A percentile compares a stretch with the other conserved stretches of the same genome.
Evolutionary conservation across 257 asterid genomes (phyloP).

Genomic region (Ilex aquifolium): DNA sequence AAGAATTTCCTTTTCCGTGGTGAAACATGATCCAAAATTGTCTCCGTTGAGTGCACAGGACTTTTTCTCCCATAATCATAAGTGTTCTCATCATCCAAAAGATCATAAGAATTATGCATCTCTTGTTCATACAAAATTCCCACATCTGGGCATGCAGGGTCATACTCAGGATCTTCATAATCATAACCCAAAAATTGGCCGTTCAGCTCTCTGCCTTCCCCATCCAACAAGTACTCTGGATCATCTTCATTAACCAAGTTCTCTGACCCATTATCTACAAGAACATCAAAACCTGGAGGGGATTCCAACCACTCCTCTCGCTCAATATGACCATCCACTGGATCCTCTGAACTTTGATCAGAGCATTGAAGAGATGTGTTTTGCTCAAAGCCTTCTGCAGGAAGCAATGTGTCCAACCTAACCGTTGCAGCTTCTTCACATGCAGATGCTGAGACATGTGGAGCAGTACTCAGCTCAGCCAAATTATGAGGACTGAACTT

Average conservation of each 20-base stretch:
- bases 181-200: slow-evolving; percentile 19
- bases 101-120: slow-evolving; percentile 4
- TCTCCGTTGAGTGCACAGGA: slow-evolving; percentile 8
- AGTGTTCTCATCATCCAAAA: slow-evolving; percentile 9
- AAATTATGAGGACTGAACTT: slow-evolving; percentile 2
- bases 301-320: slow-evolving; percentile 32
- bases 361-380: slow-evolving; percentile 13
- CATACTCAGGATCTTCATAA: slow-evolving; percentile 18
- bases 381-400: slow-evolving; percentile 12
- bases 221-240: slow-evolving; percentile 10
- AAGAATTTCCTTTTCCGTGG: slow-evolving; percentile 8
- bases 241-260: slow-evolving; percentile 23
- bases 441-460: slow-evolving; percentile 16
- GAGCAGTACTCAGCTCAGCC: slow-evolving; percentile 12
- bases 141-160: slow-evolving; percentile 22
- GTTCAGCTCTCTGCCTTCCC: slow-evolving; percentile 16
- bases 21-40: slow-evolving; percentile 9
- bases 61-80: neutral
- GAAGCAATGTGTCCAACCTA: slow-evolving; percentile 16
- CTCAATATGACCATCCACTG: slow-evolving; percentile 15
- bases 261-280: slow-evolving; percentile 27
- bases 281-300: slow-evolving; percentile 39
- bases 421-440: slow-evolving; percentile 24
- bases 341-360: slow-evolving; percentile 22
- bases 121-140: slow-evolving; percentile 10